A percentile compares a stretch with the other conserved stretches of the same genome.
phyloP scores from a whole-genome alignment of 805 yeast species.

The Ogataea polymorpha region DNA sequence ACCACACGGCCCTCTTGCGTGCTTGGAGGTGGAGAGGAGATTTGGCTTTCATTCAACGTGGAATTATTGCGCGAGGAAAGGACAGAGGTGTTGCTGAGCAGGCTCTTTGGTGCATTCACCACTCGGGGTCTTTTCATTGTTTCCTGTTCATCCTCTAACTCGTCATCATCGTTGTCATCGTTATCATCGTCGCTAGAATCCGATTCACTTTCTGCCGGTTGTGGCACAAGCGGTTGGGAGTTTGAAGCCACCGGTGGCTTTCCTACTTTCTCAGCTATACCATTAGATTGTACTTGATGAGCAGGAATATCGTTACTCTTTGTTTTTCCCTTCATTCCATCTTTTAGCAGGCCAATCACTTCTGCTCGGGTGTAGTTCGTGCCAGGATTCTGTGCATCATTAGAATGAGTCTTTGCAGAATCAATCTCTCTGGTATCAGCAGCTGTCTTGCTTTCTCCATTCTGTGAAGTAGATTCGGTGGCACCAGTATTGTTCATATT shows the following conservation, averaged over 20 bases:
- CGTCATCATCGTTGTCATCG: conserved; percentile 21
- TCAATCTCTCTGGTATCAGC: too few species aligned
- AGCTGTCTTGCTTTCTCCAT: neutral
- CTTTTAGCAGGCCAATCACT: neutral
- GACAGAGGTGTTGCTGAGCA: conserved; percentile 2
- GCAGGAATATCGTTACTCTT: neutral
- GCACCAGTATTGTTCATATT: neutral
- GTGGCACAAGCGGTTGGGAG: conserved; percentile 4
- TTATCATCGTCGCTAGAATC: conserved; percentile 22
- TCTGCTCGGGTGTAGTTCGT: neutral
- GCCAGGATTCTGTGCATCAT: too few species aligned
- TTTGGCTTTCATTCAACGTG: conserved; percentile 6
- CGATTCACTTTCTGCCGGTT: conserved; percentile 16
- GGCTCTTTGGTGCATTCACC: conserved; percentile 42
- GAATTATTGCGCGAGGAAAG: conserved; percentile 9
- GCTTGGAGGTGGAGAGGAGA: neutral
- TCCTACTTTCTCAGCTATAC: neutral
- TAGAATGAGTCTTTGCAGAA: too few species aligned
- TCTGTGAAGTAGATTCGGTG: neutral
- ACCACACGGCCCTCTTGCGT: neutral
- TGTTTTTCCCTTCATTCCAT: neutral
- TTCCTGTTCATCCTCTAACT: conserved; percentile 15
- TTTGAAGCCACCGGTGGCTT: conserved; percentile 8
- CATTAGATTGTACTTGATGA: neutral
- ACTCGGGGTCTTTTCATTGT: conserved; percentile 37